Base-by-base conservation (phyloP, 2,329 filamentous ascomycete genomes). In the Aspergillus fijiensis region DNA sequence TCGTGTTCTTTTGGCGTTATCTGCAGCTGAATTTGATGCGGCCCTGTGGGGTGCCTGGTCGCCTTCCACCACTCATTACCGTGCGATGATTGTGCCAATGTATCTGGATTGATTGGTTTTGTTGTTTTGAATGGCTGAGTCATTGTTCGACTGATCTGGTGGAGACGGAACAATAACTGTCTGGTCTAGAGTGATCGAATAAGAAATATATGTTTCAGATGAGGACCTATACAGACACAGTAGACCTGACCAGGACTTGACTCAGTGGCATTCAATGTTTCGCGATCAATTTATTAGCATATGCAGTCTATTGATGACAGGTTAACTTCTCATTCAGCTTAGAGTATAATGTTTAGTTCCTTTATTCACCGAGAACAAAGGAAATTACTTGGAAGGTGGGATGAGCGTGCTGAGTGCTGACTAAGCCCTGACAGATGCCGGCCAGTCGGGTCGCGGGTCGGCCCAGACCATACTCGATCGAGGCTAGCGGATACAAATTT, bases 31-130 rank as follows among this genome's bases (percentile, higher is more conserved):
- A 49, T 51, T 59, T 60, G 51, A 60, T 39, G 62, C 61, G 59
- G 60, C 50, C 39, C 39, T 45, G 39, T 45, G 39, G 39, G 50
- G 45, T 49, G 51, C 51, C 31, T 57, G 67, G 60, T 65, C 59
- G 58, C 61, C 59, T 35, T 65, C 58, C 65, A 45, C 39, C 39
- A 65, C 60, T 67, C 65, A 58, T 64, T 67, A 58, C 53, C 54
- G 35, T 60, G 59, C 60, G 51, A 51, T 58, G 48, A 55, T 45
- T 45, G 52, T 63, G 63, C 49, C 57, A 55, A 60, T 64, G 59
- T 64, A 61, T 51, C 27, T 58, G 59, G 50, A 60, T 52, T 58
- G 19, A 52, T 58, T 57, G 51, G 49, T 62, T 57, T 51, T 51
- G 27, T 51, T 57, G 27, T 51, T 57, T 61, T 60, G 53, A 49